Conservation (phyloP, 495 filamentous ascomycete genomes). For the Aspergillus sclerotioniger region DNA sequence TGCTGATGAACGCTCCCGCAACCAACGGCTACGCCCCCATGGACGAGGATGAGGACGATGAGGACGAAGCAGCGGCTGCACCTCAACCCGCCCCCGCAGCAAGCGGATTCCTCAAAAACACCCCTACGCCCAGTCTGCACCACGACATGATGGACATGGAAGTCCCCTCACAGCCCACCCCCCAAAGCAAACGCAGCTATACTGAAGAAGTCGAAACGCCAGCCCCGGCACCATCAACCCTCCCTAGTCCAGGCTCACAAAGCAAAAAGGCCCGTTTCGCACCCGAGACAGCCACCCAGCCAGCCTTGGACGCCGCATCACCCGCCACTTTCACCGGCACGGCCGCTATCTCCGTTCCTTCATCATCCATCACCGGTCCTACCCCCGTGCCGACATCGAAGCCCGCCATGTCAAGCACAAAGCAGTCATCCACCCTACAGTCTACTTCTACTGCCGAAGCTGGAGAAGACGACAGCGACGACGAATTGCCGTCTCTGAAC, state of each 20-base stretch:
- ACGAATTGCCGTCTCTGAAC: constrained; percentile 49
- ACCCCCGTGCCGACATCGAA: not conserved
- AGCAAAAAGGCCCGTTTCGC: constrained; percentile 38
- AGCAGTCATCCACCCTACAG: constrained; percentile 1
- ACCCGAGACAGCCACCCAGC: constrained; percentile 2
- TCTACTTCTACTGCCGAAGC: constrained; percentile 7
- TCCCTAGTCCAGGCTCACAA: constrained; percentile 13
- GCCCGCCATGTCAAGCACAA: not conserved
- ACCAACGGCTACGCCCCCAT: constrained; percentile 26
- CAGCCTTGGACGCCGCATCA: constrained; percentile 10
- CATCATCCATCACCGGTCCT: not conserved
- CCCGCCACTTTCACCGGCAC: constrained; percentile 17
- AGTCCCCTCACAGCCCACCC: constrained; percentile 1
- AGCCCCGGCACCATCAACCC: not conserved
- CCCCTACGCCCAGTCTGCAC: constrained; percentile 19
- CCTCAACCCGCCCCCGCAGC: constrained; percentile 17
- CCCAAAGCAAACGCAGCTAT: constrained; percentile 35
- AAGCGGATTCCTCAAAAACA: constrained; percentile 29
- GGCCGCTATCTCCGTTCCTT: constrained; percentile 14
- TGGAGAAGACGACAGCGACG: constrained; percentile 45
- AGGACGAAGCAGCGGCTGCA: constrained; percentile 35
- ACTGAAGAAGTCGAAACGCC: constrained; percentile 26
- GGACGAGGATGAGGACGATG: constrained; percentile 44
- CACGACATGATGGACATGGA: constrained; percentile 22
- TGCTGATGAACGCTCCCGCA: constrained; percentile 36